These are phyloP conservation scores for Amyloporia xantha DNA, from an alignment of 768 basidiomycete genomes.

Conservation along the genomic window DNA sequence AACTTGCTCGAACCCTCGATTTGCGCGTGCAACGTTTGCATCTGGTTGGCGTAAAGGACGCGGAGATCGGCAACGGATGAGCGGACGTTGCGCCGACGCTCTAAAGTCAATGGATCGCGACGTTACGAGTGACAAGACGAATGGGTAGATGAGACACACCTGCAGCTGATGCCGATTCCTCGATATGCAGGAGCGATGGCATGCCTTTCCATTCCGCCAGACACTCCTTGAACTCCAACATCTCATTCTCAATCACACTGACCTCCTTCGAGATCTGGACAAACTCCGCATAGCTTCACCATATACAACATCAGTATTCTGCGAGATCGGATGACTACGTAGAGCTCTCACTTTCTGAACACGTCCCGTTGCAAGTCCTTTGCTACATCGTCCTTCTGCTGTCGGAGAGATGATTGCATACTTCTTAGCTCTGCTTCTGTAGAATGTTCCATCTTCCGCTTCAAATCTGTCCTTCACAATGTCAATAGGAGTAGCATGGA, in stretches of 20 bases:
- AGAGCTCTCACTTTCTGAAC: conserved; percentile 73
- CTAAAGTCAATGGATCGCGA: conserved; percentile 20
- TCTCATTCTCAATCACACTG: conserved; percentile 90
- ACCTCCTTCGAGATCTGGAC: conserved; percentile 97
- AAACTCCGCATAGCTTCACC: conserved; percentile 86
- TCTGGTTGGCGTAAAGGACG: conserved; percentile 90
- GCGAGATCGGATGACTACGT: background rate
- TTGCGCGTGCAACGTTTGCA: conserved; percentile 81
- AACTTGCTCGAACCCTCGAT: conserved; percentile 96
- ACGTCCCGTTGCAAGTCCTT: conserved; percentile 85
- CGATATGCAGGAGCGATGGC: conserved; percentile 88
- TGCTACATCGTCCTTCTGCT: conserved; percentile 65
- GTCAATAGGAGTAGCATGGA: background rate
- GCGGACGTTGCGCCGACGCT: conserved; percentile 58
- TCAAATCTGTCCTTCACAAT: conserved; percentile 46
- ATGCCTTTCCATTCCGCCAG: conserved; percentile 95
- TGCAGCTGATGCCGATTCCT: conserved; percentile 65
- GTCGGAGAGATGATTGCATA: conserved; percentile 68
- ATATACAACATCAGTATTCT: background rate
- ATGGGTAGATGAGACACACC: conserved; percentile 33
- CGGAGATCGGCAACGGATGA: conserved; percentile 96
- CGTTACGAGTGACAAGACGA: conserved; percentile 22
- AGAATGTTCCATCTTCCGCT: conserved; percentile 83
- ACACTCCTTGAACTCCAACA: conserved; percentile 93
- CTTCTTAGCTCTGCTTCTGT: conserved; percentile 75